These are phyloP conservation scores for Aspergillus sp. DNA, from an alignment of 2,329 filamentous ascomycete species.

Conservation along the genomic window DNA sequence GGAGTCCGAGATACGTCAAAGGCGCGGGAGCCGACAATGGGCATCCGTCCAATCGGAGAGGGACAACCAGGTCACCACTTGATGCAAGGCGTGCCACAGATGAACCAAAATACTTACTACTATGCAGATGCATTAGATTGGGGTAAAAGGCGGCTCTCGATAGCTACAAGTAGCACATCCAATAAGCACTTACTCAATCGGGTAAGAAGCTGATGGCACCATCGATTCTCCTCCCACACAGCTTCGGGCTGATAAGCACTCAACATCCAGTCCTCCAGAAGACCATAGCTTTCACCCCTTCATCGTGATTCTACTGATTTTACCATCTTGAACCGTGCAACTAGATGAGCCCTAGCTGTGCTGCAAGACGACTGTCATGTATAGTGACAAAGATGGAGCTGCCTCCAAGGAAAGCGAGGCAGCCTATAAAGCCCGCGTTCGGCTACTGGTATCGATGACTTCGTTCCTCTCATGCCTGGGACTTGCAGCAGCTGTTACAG, in stretches of 20 bases:
- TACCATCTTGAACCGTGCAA: background rate
- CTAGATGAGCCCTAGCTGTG: background rate
- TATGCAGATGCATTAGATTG: background rate
- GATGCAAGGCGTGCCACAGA: background rate
- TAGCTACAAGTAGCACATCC: too few relatives aligned
- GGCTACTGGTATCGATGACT: background rate
- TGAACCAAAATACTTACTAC: background rate
- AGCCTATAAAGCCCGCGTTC: background rate
- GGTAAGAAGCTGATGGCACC: background rate
- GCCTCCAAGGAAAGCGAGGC: background rate
- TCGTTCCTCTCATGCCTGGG: background rate
- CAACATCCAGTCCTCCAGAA: background rate
- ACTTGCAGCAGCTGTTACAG: background rate
- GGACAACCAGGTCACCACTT: background rate
- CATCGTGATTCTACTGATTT: background rate
- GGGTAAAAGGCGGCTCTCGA: background rate
- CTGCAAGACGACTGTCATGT: background rate
- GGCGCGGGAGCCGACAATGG: background rate
- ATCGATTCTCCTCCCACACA: background rate
- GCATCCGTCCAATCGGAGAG: background rate
- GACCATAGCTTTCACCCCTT: background rate
- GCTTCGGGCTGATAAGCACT: background rate
- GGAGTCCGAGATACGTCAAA: background rate
- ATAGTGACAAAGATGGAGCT: background rate
- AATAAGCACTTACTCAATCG: background rate